Evolutionary conservation across 2,329 filamentous ascomycete species (phyloP).

Genomic region (Penicillium expansum): DNA sequence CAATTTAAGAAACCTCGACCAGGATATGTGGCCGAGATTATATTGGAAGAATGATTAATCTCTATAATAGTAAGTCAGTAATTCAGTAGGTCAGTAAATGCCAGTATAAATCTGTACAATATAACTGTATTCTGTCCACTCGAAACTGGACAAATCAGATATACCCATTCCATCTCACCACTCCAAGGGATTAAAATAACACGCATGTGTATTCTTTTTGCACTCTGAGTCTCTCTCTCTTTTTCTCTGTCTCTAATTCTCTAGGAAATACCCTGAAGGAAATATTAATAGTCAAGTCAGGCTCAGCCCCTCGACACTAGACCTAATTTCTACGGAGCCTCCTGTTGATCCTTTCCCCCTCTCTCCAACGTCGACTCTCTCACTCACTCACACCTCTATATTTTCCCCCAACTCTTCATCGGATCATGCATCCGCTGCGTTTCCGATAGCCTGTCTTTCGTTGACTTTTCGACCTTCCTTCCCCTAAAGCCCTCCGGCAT

Average conservation of each 20-base stretch:
- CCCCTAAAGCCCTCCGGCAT: constrained; percentile 1
- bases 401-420: constrained; percentile 10
- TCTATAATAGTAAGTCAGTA: neutral
- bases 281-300: constrained; percentile 8
- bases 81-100: too few relatives aligned
- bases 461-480: constrained; percentile 8
- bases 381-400: neutral
- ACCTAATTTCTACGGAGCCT: constrained; percentile 22
- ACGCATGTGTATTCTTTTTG: neutral
- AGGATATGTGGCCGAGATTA: neutral
- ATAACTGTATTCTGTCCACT: neutral
- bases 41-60: neutral
- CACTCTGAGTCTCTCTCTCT: neutral
- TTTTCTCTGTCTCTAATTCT: neutral
- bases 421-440: constrained; percentile 33
- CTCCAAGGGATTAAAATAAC: neutral
- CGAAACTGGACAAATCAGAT: constrained; percentile 10
- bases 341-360: constrained; percentile 25
- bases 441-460: constrained; percentile 27
- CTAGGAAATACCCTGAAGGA: neutral
- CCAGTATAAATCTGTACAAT: neutral
- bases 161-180: neutral
- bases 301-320: constrained; percentile 23
- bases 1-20: neutral
- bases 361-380: constrained; percentile 8